Evolutionary conservation across 2,329 filamentous ascomycete genomes (phyloP).

Genomic region (Coniochaeta hoffmannii): DNA sequence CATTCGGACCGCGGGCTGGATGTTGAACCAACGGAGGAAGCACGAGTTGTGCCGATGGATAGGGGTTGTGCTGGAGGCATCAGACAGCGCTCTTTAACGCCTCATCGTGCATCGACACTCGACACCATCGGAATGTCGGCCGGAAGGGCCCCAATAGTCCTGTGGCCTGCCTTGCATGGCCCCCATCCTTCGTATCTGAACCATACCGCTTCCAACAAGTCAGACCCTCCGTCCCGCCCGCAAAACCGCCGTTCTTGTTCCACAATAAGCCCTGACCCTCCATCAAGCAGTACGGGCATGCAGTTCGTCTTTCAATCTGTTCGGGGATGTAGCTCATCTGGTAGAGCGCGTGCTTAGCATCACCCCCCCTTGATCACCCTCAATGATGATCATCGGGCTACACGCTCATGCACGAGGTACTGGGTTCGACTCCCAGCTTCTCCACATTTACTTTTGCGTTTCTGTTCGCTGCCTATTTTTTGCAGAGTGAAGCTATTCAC

Average conservation of each 20-base stretch:
- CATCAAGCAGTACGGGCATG: too few relatives aligned
- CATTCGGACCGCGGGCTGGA: neutral
- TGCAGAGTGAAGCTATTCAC: too few relatives aligned
- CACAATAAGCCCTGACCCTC: neutral
- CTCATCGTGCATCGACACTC: too few relatives aligned
- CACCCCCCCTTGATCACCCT: too few relatives aligned
- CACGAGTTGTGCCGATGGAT: neutral
- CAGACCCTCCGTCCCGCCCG: neutral
- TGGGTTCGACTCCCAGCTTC: neutral
- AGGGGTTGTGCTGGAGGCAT: neutral
- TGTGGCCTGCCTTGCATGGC: neutral
- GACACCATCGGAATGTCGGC: too few relatives aligned
- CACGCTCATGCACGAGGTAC: neutral
- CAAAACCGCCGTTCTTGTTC: too few relatives aligned
- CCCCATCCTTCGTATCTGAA: too few relatives aligned
- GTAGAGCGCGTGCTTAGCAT: neutral
- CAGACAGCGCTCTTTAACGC: too few relatives aligned
- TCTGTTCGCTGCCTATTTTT: too few relatives aligned
- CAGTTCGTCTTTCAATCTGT: too few relatives aligned
- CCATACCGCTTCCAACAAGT: neutral
- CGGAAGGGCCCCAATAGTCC: too few relatives aligned
- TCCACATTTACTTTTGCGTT: neutral
- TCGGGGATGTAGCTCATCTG: neutral
- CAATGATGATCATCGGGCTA: neutral
- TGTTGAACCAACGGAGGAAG: neutral